A percentile compares a stretch with the other conserved stretches of the same genome.
These are phyloP conservation scores for Xerocomus nothofagi DNA, from an alignment of 1,284 basidiomycete genomes.

Conservation along the genomic window DNA sequence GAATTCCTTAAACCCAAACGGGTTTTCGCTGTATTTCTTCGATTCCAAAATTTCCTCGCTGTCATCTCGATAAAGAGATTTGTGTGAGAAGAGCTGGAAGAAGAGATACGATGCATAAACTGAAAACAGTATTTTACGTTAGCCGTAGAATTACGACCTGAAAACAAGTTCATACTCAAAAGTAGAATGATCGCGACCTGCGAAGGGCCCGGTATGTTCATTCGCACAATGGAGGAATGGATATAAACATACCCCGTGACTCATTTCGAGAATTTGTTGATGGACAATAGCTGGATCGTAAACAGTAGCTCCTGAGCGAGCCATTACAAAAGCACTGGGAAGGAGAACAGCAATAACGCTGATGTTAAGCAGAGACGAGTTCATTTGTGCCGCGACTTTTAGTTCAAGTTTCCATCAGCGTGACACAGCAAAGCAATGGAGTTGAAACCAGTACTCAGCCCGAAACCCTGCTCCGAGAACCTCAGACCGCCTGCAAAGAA, in stretches of 20 bases:
- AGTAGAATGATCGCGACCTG: conserved; percentile 77
- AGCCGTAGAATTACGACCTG: not conserved
- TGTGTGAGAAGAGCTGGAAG: conserved; percentile 87
- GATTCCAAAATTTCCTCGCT: conserved; percentile 32
- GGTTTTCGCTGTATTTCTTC: conserved; percentile 26
- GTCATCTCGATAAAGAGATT: conserved; percentile 64
- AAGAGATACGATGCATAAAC: conserved; percentile 74
- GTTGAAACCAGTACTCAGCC: conserved; percentile 49
- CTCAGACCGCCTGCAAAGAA: conserved; percentile 75
- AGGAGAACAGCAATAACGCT: conserved; percentile 78
- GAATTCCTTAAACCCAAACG: conserved; percentile 15
- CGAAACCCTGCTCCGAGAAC: conserved; percentile 76
- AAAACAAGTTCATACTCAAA: conserved; percentile 51
- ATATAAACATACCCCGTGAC: conserved; percentile 67
- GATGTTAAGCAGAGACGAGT: conserved; percentile 76
- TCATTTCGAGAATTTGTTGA: conserved; percentile 64
- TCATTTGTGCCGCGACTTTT: conserved; percentile 71
- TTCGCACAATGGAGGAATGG: not conserved
- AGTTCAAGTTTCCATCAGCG: conserved; percentile 16
- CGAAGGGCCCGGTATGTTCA: conserved; percentile 2
- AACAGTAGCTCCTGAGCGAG: conserved; percentile 34
- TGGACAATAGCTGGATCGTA: conserved; percentile 38
- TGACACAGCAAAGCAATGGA: not conserved
- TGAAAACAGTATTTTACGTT: conserved; percentile 24
- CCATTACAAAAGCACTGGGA: conserved; percentile 64